These are phyloP conservation scores for Trapa incisa DNA, from an alignment of 345 rosid genomes.

Conservation along the genomic window DNA sequence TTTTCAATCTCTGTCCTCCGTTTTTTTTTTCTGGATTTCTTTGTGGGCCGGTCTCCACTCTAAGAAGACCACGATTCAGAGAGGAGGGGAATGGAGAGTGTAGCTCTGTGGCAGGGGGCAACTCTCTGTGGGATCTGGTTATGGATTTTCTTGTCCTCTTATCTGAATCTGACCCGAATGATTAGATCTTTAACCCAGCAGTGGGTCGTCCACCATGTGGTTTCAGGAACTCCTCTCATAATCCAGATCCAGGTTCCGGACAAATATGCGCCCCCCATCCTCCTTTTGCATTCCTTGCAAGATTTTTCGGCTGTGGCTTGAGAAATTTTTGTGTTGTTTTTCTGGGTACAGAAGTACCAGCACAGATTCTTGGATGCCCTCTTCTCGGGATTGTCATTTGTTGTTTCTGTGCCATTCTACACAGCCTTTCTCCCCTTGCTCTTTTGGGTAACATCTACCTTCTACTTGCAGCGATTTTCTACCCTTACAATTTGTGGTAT, in stretches of 20 bases:
- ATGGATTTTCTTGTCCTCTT: conserved; percentile 64
- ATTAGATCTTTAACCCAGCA: conserved; percentile 66
- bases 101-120: conserved; percentile 61
- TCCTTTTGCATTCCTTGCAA: not conserved
- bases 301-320: not conserved
- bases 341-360: conserved; percentile 45
- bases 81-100: conserved; percentile 49
- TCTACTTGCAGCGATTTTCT: too few relatives aligned
- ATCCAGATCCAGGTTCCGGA: conserved; percentile 55
- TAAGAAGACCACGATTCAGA: conserved; percentile 3
- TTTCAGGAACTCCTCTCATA: conserved; percentile 37
- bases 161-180: conserved; percentile 46
- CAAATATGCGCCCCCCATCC: not conserved
- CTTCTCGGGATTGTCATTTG: conserved; percentile 75
- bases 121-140: conserved; percentile 46
- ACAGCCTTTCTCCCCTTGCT: conserved; percentile 94
- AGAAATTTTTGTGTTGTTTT: not conserved
- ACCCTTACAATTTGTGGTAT: not conserved
- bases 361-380: conserved; percentile 57
- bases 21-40: not conserved
- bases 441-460: conserved; percentile 56
- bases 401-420: conserved; percentile 96
- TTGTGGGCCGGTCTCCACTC: not conserved
- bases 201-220: conserved; percentile 49
- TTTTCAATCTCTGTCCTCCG: not conserved